Conservation (phyloP, 805 yeast genomes). For the Barnettozyma pratensis region DNA sequence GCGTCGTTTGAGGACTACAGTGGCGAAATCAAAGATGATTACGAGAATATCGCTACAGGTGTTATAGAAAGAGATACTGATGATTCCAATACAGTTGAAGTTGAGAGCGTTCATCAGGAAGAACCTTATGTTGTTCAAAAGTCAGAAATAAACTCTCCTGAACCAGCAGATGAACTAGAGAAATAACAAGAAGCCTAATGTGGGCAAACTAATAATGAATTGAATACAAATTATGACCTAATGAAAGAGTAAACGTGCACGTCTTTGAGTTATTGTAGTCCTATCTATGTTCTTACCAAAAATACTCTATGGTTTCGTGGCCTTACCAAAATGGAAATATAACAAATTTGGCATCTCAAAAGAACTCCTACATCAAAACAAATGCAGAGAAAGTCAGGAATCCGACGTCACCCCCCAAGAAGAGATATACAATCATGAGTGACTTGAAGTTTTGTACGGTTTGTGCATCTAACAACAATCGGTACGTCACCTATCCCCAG, state of each 20-base stretch:
- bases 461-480: slow-evolving; percentile 75
- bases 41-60: slow-evolving; percentile 14
- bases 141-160: slow-evolving; percentile 4
- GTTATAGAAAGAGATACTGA: not conserved
- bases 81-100: slow-evolving; percentile 7
- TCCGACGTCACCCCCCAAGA: not conserved
- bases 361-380: not conserved
- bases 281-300: too few relatives aligned
- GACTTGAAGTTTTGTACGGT: slow-evolving; percentile 68
- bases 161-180: not conserved
- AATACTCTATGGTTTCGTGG: not conserved
- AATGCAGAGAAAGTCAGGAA: not conserved
- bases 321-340: not conserved
- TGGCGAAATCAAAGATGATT: slow-evolving; percentile 16
- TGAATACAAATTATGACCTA: too few relatives aligned
- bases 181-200: not conserved
- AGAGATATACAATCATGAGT: slow-evolving; percentile 7
- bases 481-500: slow-evolving; percentile 26
- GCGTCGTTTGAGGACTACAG: slow-evolving; percentile 13
- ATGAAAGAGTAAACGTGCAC: not conserved
- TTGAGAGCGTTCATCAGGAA: slow-evolving; percentile 6
- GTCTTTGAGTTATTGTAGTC: not conserved
- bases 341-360: not conserved
- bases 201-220: too few relatives aligned
- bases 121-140: slow-evolving; percentile 12